Evolutionary conservation across 2,329 filamentous ascomycete genomes (phyloP), one percentile per base, ranked within the genome.

Genomic region (Exophiala xenobiotica): DNA sequence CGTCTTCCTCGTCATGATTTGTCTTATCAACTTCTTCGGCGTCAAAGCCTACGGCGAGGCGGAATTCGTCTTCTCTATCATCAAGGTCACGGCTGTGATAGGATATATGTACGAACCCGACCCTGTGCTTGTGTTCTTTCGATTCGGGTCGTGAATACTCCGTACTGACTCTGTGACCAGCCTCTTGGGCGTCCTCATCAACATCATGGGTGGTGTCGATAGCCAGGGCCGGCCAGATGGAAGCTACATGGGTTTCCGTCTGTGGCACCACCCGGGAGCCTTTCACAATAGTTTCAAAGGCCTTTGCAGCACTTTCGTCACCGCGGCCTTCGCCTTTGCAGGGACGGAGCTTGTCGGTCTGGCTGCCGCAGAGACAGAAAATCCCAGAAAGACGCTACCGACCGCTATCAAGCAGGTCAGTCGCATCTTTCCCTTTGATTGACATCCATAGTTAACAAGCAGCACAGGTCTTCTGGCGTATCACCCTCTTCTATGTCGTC

Each of bases 41-140:
- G 85, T 95, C 60, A 87, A 87, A 66, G 87, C 85, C 16, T 93
- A 92, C 59, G 88, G 88, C 60, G 88, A 93, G 67, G 87, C 87
- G 24, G 88, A 93, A 63, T 92, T 92, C 58, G 73, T 88, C 57
- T 90, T 92, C 64, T 84, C 86, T 45, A 82, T 90, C 44, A 73
- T 95, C 70, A 95, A 95, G 66, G 81, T 95, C 41, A 77, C 85
- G 18, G 88, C 89, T 29, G 82, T 95, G 14, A 85, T 93, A 54
- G 88, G 86, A 51, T 93, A 91, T 71, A 90, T 92, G 83, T 85
- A 70, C 73, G 80, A 69, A 9, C 29, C 18, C 35, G 11, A 14
- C 31, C 7, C 24, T 27, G 27, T 22, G 22, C 6, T 27, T n/a
- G 8, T 45, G 18, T 45, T n/a, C n/a, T n/a, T n/a, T n/a, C n/a